Evolutionary conservation across 2,329 filamentous ascomycete genomes (phyloP).

Genomic region (Aspergillus intermedius): DNA sequence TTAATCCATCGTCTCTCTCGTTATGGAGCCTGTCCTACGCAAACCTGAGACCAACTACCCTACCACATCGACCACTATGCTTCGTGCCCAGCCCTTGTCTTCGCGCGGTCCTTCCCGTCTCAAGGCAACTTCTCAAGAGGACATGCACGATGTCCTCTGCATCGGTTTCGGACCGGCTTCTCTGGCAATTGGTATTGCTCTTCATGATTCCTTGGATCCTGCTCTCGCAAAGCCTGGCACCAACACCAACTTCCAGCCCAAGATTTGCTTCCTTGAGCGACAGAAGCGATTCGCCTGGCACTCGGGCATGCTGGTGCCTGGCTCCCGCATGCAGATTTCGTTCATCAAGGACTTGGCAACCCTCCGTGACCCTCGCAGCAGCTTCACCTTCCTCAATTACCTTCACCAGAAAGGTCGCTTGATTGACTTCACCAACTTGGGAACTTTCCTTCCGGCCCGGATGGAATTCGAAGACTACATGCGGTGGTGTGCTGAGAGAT

Average conservation of each 20-base stretch:
- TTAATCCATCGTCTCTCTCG: neutral
- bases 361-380: slow-evolving; percentile 75
- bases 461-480: slow-evolving; percentile 94
- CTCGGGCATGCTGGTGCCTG: slow-evolving; percentile 87
- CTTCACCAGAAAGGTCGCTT: slow-evolving; percentile 74
- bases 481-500: slow-evolving; percentile 80
- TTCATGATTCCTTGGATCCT: slow-evolving; percentile 66
- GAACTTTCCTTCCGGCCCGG: slow-evolving; percentile 79
- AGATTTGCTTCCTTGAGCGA: slow-evolving; percentile 81
- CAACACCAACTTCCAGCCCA: slow-evolving; percentile 47
- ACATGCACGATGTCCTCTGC: slow-evolving; percentile 78
- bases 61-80: slow-evolving; percentile 16
- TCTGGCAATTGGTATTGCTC: slow-evolving; percentile 78
- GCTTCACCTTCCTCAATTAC: slow-evolving; percentile 96
- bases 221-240: slow-evolving; percentile 37
- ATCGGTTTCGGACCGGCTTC: slow-evolving; percentile 91
- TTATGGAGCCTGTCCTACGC: slow-evolving; percentile 15
- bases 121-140: slow-evolving; percentile 50
- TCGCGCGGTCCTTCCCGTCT: slow-evolving; percentile 38
- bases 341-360: slow-evolving; percentile 96
- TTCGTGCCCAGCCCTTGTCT: slow-evolving; percentile 14
- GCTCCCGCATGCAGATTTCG: slow-evolving; percentile 94
- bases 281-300: slow-evolving; percentile 85
- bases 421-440: slow-evolving; percentile 82
- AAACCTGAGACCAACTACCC: slow-evolving; percentile 23